Conservation (phyloP, 352 stramenopile species). For the Thraustochytrium striatum region DNA sequence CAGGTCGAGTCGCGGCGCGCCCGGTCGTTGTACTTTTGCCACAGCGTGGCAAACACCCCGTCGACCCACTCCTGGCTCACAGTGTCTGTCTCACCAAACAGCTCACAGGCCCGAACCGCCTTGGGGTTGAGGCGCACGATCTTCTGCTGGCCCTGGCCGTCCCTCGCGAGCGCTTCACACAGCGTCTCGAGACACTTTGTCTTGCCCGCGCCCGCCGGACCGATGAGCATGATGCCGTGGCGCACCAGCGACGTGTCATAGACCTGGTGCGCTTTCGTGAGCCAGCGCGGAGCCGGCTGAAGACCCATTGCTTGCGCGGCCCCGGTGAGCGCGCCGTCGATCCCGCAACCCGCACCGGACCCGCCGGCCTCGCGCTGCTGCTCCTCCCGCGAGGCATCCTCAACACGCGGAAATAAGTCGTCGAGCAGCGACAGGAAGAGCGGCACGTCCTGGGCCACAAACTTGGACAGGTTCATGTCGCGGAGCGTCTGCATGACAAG, state of each 20-base stretch:
- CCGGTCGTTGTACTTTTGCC: constrained; percentile 96
- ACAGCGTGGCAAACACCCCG: constrained; percentile 95
- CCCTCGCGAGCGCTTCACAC: constrained; percentile 75
- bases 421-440: constrained; percentile 91
- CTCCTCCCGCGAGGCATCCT: not conserved
- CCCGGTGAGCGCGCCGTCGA: constrained; percentile 73
- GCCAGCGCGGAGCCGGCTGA: constrained; percentile 74
- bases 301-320: constrained; percentile 53
- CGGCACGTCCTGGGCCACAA: constrained; percentile 96
- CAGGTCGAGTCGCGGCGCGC: constrained; percentile 94
- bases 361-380: constrained; percentile 59
- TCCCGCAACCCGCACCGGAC: too few species aligned
- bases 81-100: constrained; percentile 95
- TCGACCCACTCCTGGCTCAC: constrained; percentile 95
- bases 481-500: constrained; percentile 91
- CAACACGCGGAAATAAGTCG: constrained; percentile 82
- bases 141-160: constrained; percentile 71
- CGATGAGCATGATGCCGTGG: constrained; percentile 97
- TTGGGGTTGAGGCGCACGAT: constrained; percentile 95
- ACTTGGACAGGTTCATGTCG: constrained; percentile 97
- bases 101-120: constrained; percentile 91
- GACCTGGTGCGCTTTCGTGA: constrained; percentile 92
- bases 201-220: constrained; percentile 91
- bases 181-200: constrained; percentile 93
- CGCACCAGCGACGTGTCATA: constrained; percentile 95